Evolutionary conservation across 1,284 basidiomycete species (phyloP).

Genomic region (Rhodotorula sp.): DNA sequence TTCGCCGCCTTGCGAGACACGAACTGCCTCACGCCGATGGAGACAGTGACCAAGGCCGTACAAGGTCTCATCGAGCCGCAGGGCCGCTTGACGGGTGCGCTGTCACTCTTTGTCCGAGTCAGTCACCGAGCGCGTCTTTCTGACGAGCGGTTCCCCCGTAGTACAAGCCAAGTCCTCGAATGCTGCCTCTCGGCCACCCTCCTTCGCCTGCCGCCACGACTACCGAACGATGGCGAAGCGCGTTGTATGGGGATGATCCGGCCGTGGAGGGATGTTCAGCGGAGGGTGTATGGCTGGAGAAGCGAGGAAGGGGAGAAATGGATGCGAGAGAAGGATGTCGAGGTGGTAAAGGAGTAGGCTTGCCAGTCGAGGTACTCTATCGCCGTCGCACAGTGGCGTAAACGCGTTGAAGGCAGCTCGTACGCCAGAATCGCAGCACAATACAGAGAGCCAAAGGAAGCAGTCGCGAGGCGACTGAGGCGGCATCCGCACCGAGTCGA

Average conservation of each 20-base stretch:
- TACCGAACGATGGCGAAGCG: neutral
- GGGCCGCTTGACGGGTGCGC: neutral
- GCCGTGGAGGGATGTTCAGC: neutral
- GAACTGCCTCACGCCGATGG: conserved; percentile 25
- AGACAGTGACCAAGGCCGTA: conserved; percentile 2
- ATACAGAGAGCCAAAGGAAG: neutral
- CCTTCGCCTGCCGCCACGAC: neutral
- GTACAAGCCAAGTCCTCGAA: conserved; percentile 15
- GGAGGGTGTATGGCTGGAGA: neutral
- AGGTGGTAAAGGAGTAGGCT: neutral
- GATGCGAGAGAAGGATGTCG: neutral
- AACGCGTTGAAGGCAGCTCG: too few species aligned
- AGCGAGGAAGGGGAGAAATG: neutral
- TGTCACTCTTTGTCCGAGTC: too few species aligned
- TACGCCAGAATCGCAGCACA: too few species aligned
- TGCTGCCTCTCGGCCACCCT: neutral
- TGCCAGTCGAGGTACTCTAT: too few species aligned
- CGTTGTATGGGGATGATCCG: conserved; percentile 5
- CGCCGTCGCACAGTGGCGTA: too few species aligned
- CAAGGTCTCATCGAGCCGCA: neutral
- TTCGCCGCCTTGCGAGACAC: conserved; percentile 12
- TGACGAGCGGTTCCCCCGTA: neutral
- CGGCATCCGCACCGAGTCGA: too few species aligned
- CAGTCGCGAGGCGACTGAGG: neutral
- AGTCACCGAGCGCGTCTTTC: too few species aligned